Evolutionary conservation across 371 early-diverging fungal genomes (phyloP), one percentile per base, ranked within the genome.

Genomic region (Rhizopus microsporus): DNA sequence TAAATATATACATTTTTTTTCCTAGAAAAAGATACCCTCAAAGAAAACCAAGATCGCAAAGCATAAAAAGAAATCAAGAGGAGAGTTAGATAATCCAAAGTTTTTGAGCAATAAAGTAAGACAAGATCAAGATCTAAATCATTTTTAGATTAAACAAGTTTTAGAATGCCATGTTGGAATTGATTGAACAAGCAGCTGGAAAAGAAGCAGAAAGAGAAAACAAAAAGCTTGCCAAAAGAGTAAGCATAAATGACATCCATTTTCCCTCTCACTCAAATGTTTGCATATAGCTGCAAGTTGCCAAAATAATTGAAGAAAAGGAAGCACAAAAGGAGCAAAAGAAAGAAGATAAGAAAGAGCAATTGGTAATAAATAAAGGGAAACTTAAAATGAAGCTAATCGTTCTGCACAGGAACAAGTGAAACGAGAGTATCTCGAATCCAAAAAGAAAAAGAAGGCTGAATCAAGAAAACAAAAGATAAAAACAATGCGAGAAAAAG

Each of bases 21-120:
- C 7, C 30, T 12, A 17, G 5, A 47, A 23, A 47, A 56, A 56
- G 37, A 56, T 47, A 56, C 47, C 48, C 38, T 31, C 54, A 45
- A 51, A 50, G 32, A 44, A 42, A 30, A 43, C 37, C 39, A 54
- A 56, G 31, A 46, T 49, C 34, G 29, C 15, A 3, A 54, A 23
- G 7, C 43, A 62, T n/a, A 62, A 62, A 48, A 30, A 47, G 4
- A 66, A 66, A 44, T 61, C 62, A 43, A 42, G 58, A n/a, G 57
- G 58, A 3, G 66, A 66, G 47, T 29, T 61, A 4, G 66, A 66
- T 31, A 66, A 66, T 54, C 66, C 66, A n/a, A 66, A 66, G 50
- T 66, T 42, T 51, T 61, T 62, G 10, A 59, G 40, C 17, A 54
- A 49, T 54, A 65, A 48, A 12, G 30, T 23, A 16, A 6, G 17